Evolutionary conservation across 2,329 filamentous ascomycete genomes (phyloP).

Genomic region (Colletotrichum plurivorum): DNA sequence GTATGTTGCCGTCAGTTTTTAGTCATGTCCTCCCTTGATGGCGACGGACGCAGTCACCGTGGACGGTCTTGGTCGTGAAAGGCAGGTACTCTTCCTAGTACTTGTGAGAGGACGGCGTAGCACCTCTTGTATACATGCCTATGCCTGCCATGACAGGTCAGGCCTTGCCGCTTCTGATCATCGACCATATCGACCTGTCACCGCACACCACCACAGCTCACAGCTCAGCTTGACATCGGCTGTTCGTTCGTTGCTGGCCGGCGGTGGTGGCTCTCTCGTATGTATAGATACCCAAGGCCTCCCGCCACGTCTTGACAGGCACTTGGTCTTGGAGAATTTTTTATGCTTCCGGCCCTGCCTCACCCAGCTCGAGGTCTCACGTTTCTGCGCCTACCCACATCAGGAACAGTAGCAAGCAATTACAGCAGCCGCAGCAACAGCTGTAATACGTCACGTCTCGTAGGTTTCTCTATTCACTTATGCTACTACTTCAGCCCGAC

Average conservation of each 20-base stretch:
- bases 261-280: conserved; percentile 26
- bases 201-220: conserved; percentile 19
- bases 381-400: background rate
- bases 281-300: conserved; percentile 38
- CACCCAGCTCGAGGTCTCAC: conserved; percentile 12
- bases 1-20: conserved; percentile 14
- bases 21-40: conserved; percentile 12
- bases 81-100: background rate
- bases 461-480: conserved; percentile 10
- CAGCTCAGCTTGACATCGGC: conserved; percentile 6
- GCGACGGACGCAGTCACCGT: too few relatives aligned
- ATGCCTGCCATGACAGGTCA: conserved; percentile 24
- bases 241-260: conserved; percentile 18
- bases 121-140: conserved; percentile 10
- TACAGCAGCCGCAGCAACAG: background rate
- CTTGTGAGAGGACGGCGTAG: background rate
- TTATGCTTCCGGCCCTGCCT: conserved; percentile 20
- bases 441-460: background rate
- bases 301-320: conserved; percentile 11
- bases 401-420: background rate
- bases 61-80: background rate
- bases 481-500: background rate
- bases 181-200: conserved; percentile 27
- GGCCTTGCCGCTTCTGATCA: conserved; percentile 21
- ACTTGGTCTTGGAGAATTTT: background rate